Base-by-base conservation (phyloP, 352 stramenopile genomes). In the Phytophthora foliorum region DNA sequence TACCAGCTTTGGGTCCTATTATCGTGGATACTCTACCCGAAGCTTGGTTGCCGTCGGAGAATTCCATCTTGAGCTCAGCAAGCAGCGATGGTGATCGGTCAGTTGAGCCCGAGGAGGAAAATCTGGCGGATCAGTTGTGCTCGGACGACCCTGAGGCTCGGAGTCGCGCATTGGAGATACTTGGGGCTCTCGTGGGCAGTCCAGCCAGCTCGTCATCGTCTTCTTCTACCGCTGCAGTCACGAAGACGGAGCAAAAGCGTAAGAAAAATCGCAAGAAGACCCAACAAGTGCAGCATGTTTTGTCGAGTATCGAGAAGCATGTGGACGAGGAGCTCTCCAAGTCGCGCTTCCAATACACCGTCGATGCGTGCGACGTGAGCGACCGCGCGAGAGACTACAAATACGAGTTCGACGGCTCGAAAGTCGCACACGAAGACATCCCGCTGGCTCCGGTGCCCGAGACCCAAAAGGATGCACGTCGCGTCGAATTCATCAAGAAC, bases 361-460 rank as follows among this genome's bases (percentile, higher is more conserved):
- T 41, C 4, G 51, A 74, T 14, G 34, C 66, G 0, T 78, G 71
- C 14, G 49, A 67, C 10, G 57, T 87, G 41, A 75, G 70, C 48
- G 71, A 80, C 34, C 72, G 67, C 29, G 61, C 69, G 3, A 79
- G 76, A 56, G 80, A 91, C 75, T 89, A 91, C 63, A 56, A 63
- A 45, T 84, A 65, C 55, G 53, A 76, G 58, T 90, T 82, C 46
- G 73, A 86, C 32, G 31, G 45, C 4, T 75, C 54, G 5, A 63
- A 75, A 38, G 79, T 80, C 6, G 44, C 57, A 48, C 80, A 76
- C 22, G 63, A 75, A 21, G 64, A 87, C 45, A 67, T 78, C 31
- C 81, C 83, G 57, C 61, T 90, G 31, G 77, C 81, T 32, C 83
- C 83, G 2, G 69, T 80, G 63, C 72, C 76, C 1, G 53, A 74